Percentiles rank a stretch among this genome's conserved stretches.
These are phyloP conservation scores for Solanum habrochaites DNA, from an alignment of 257 asterid genomes.

Conservation along the genomic window DNA sequence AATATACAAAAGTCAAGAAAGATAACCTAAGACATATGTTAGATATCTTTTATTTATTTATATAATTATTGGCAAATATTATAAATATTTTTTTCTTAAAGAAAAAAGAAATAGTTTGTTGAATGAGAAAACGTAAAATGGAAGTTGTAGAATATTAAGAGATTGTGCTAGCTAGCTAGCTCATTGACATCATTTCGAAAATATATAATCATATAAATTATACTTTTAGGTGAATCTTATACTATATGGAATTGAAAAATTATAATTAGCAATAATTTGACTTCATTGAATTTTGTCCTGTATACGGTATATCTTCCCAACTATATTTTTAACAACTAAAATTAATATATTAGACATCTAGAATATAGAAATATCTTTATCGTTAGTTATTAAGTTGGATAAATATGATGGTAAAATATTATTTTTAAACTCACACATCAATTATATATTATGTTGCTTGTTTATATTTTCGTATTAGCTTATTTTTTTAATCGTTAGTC, in stretches of 20 bases:
- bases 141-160: slow-evolving; percentile 1
- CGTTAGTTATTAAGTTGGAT: background rate
- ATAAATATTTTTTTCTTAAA: background rate
- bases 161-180: background rate
- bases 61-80: background rate
- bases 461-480: background rate
- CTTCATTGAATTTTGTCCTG: slow-evolving; percentile 2
- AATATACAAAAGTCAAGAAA: background rate
- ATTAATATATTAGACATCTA: background rate
- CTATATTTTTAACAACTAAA: background rate
- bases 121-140: background rate
- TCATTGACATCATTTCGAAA: background rate
- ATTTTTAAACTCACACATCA: background rate
- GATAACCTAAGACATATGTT: background rate
- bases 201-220: background rate
- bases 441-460: background rate
- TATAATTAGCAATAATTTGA: slow-evolving; percentile 7
- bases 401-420: background rate
- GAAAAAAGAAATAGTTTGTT: background rate
- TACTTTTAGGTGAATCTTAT: slow-evolving; percentile 1
- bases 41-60: background rate
- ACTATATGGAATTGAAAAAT: background rate
- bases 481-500: background rate
- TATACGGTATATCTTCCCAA: background rate
- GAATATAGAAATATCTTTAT: background rate